Conservation (phyloP, 495 filamentous ascomycete genomes). For the Penicillium subrubescens region DNA sequence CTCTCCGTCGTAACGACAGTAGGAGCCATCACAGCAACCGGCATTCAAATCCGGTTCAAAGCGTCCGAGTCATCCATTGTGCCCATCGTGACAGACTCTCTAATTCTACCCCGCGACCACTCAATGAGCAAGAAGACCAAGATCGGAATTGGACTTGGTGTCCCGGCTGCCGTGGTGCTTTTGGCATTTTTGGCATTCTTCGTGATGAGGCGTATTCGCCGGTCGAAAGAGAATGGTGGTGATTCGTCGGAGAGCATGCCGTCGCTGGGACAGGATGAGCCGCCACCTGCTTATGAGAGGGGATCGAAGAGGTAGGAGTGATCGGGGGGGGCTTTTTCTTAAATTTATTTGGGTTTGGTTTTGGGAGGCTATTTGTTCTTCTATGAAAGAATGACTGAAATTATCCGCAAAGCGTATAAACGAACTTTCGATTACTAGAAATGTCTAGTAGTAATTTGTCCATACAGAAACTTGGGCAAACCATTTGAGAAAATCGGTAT, state of each 20-base stretch:
- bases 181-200: not conserved
- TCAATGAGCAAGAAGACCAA: slow-evolving; percentile 5
- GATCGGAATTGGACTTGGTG: slow-evolving; percentile 12
- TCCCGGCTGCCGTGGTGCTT: not conserved
- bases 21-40: slow-evolving; percentile 13
- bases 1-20: slow-evolving; percentile 4
- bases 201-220: not conserved
- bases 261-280: not conserved
- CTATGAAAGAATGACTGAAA: too few relatives aligned
- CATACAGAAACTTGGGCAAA: too few relatives aligned
- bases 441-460: too few relatives aligned
- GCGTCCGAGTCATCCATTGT: slow-evolving; percentile 15
- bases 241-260: not conserved
- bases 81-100: slow-evolving; percentile 13
- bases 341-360: too few relatives aligned
- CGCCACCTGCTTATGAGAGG: slow-evolving; percentile 5
- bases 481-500: too few relatives aligned
- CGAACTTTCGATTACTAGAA: too few relatives aligned
- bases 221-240: not conserved
- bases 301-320: not conserved
- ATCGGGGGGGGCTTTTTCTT: too few relatives aligned
- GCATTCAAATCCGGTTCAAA: slow-evolving; percentile 19
- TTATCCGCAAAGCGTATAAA: too few relatives aligned
- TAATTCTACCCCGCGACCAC: slow-evolving; percentile 5
- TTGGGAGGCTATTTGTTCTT: too few relatives aligned